Evolutionary conservation across 2,329 filamentous ascomycete genomes (phyloP).

Genomic region (Acrodontium crateriforme): DNA sequence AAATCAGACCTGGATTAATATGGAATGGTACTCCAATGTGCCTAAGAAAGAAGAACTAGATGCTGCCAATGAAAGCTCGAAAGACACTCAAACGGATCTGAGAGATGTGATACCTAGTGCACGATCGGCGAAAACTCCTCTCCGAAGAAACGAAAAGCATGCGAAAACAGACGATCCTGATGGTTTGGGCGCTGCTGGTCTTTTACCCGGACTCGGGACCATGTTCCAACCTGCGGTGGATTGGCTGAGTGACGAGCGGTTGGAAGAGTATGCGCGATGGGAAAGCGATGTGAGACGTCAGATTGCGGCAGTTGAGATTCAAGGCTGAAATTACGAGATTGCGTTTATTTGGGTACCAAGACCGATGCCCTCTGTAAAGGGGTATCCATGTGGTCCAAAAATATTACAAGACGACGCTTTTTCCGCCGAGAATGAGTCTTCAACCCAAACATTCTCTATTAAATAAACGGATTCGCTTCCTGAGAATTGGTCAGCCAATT

Average conservation of each 20-base stretch:
- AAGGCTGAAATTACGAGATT: too few relatives aligned
- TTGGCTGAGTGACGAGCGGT: constrained; percentile 51
- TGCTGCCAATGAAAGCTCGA: constrained; percentile 1
- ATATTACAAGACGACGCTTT: too few relatives aligned
- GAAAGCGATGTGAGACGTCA: constrained; percentile 44
- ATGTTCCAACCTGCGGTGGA: constrained; percentile 68
- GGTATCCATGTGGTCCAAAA: too few relatives aligned
- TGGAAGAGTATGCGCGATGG: constrained; percentile 51
- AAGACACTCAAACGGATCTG: constrained; percentile 7
- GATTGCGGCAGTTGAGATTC: too few relatives aligned
- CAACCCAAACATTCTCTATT: too few relatives aligned
- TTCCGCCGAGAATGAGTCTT: too few relatives aligned
- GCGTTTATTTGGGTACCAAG: too few relatives aligned
- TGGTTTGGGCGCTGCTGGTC: constrained; percentile 14
- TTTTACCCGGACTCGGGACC: constrained; percentile 38
- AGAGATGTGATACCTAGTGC: constrained; percentile 4
- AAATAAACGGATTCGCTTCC: too few relatives aligned
- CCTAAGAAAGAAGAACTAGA: constrained; percentile 4
- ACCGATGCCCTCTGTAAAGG: too few relatives aligned
- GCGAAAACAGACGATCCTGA: constrained; percentile 9
- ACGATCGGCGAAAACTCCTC: constrained; percentile 19
- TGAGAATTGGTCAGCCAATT: too few relatives aligned
- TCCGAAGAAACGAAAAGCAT: constrained; percentile 22
- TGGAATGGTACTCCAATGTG: constrained; percentile 8
- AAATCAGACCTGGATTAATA: constrained; percentile 4